Conservation (phyloP, 164 flowering plant genomes). For the Umbilicus rupestris region DNA sequence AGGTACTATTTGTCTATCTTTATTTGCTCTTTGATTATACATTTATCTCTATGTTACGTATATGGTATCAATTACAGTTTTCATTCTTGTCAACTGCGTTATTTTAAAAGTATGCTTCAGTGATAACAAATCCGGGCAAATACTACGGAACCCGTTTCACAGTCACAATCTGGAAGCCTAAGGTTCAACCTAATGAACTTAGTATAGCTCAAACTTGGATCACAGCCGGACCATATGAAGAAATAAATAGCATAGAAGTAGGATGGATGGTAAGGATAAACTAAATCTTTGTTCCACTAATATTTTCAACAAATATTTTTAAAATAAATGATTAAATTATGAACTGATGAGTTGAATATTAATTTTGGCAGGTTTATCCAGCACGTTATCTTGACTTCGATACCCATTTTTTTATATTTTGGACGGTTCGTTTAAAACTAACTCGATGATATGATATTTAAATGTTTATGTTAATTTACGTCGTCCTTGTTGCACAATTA, state of each 20-base stretch:
- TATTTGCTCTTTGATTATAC: too few relatives aligned
- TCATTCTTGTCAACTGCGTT: background rate
- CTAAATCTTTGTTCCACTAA: background rate
- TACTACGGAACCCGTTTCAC: constrained; percentile 3
- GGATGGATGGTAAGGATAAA: background rate
- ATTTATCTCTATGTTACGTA: too few relatives aligned
- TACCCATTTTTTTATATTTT: constrained; percentile 17
- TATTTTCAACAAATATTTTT: background rate
- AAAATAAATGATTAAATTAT: background rate
- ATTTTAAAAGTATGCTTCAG: background rate
- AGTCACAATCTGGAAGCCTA: background rate
- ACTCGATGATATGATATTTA: background rate
- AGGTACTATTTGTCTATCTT: background rate
- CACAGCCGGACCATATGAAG: background rate
- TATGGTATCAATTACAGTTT: background rate
- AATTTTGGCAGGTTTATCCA: constrained; percentile 17
- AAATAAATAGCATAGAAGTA: background rate
- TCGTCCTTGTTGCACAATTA: background rate
- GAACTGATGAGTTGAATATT: background rate
- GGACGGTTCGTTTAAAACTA: constrained; percentile 17
- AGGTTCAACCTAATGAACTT: background rate
- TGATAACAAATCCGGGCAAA: background rate
- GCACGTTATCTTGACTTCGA: constrained; percentile 7
- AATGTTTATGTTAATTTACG: too few relatives aligned
- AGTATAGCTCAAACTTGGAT: constrained; percentile 7